Conservation (phyloP, 768 basidiomycete species). For the Xerocomellus dryophilus region DNA sequence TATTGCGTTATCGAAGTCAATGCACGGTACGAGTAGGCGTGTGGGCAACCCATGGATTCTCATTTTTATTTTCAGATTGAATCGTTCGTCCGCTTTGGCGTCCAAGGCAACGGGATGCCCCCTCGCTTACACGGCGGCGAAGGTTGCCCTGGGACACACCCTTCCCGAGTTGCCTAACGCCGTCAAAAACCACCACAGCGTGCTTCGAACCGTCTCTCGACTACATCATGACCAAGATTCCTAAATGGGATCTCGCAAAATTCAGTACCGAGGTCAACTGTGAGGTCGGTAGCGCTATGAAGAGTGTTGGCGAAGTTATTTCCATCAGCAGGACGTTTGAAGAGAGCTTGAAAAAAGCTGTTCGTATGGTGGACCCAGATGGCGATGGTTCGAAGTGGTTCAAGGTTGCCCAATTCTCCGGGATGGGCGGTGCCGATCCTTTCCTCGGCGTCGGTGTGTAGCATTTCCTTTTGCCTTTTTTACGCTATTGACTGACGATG, state of each 20-base stretch:
- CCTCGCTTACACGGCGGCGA: slow-evolving; percentile 97
- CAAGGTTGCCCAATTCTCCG: slow-evolving; percentile 98
- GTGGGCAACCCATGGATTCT: not conserved
- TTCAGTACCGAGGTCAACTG: slow-evolving; percentile 93
- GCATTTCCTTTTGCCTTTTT: not conserved
- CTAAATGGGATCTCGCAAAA: slow-evolving; percentile 99
- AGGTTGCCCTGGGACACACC: slow-evolving; percentile 96
- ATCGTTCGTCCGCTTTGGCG: slow-evolving; percentile 90
- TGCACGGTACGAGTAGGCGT: slow-evolving; percentile 54
- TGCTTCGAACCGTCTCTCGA: slow-evolving; percentile 99
- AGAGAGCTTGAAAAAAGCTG: slow-evolving; percentile 96
- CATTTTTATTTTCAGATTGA: slow-evolving; percentile 42
- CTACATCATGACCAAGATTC: slow-evolving; percentile 99
- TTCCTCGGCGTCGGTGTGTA: slow-evolving; percentile 89
- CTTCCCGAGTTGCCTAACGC: slow-evolving; percentile 98
- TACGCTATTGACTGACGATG: not conserved
- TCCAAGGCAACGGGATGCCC: slow-evolving; percentile 99
- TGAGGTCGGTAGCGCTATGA: slow-evolving; percentile 96
- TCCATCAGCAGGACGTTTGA: slow-evolving; percentile 99
- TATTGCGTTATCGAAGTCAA: slow-evolving; percentile 99
- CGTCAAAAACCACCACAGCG: slow-evolving; percentile 95
- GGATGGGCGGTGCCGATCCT: slow-evolving; percentile 97
- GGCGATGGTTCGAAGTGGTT: slow-evolving; percentile 99
- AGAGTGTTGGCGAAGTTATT: slow-evolving; percentile 99
- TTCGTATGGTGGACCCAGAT: slow-evolving; percentile 94